These are phyloP conservation scores for Oryza meyeriana DNA, from an alignment of 176 grass and related monocot genomes.

Conservation along the genomic window DNA sequence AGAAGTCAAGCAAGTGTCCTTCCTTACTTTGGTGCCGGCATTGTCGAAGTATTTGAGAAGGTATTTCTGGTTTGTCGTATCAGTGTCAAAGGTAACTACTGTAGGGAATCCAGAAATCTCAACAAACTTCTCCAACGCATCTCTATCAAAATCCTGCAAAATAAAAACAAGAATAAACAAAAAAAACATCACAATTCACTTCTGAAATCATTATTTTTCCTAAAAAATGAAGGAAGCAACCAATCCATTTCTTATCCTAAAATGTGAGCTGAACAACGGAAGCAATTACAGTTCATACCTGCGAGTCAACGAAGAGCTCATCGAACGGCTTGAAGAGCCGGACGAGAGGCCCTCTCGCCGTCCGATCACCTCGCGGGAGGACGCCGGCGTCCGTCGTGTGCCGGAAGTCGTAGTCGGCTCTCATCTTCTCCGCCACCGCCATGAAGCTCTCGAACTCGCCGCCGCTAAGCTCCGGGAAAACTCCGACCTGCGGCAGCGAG, in stretches of 20 bases:
- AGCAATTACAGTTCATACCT: constrained; percentile 18
- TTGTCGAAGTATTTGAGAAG: constrained; percentile 56
- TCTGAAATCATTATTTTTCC: background rate
- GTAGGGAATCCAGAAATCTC: constrained; percentile 45
- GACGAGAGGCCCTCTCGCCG: constrained; percentile 39
- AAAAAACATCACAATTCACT: background rate
- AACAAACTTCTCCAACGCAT: constrained; percentile 51
- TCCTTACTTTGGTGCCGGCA: constrained; percentile 44
- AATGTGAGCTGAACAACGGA: too few species aligned
- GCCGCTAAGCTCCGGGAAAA: constrained; percentile 51
- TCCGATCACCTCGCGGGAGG: constrained; percentile 44
- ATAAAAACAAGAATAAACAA: background rate
- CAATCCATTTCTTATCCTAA: too few species aligned
- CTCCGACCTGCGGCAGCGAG: constrained; percentile 39
- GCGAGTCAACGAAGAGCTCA: constrained; percentile 60
- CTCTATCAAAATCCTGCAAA: constrained; percentile 51
- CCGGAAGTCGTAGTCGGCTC: constrained; percentile 55
- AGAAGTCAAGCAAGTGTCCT: background rate
- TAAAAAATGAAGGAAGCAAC: too few species aligned
- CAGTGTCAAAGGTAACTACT: constrained; percentile 55
- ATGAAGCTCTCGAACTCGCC: constrained; percentile 51
- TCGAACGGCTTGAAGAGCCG: constrained; percentile 72
- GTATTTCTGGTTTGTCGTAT: constrained; percentile 55
- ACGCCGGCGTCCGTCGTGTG: constrained; percentile 53
- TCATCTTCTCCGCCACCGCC: constrained; percentile 50